Percentiles rank a stretch among this genome's conserved stretches.
Conservation (phyloP, 306 rosid genomes). For the Cicer bijugum region DNA sequence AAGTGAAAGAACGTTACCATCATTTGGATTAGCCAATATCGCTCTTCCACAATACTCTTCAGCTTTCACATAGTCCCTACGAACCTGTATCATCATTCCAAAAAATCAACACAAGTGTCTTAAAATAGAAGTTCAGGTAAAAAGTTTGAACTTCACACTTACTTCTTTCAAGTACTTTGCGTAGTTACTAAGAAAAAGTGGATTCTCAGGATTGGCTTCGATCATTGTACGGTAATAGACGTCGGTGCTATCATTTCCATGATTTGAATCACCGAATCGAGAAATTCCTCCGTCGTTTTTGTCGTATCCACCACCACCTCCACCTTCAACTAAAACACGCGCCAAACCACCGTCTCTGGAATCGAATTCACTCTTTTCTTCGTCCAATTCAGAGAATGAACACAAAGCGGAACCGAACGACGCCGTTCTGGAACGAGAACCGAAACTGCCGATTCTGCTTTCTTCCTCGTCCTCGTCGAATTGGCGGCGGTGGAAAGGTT, state of each 20-base stretch:
- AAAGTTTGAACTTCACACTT: not conserved
- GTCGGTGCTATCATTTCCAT: slow-evolving; percentile 57
- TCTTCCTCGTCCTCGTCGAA: slow-evolving; percentile 47
- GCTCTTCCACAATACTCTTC: slow-evolving; percentile 94
- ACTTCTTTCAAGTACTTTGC: slow-evolving; percentile 86
- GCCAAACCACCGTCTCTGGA: slow-evolving; percentile 26
- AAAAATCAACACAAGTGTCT: not conserved
- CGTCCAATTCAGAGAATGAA: slow-evolving; percentile 52
- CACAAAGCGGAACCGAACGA: slow-evolving; percentile 54
- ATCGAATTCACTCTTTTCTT: slow-evolving; percentile 43
- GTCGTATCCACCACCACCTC: slow-evolving; percentile 59
- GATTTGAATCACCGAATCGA: slow-evolving; percentile 61
- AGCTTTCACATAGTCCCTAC: slow-evolving; percentile 65
- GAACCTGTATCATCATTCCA: slow-evolving; percentile 50
- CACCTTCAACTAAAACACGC: slow-evolving; percentile 57
- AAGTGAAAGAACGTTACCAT: slow-evolving; percentile 67
- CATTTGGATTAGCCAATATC: slow-evolving; percentile 71
- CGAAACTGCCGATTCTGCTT: slow-evolving; percentile 14
- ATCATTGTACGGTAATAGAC: slow-evolving; percentile 68
- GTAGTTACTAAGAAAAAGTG: slow-evolving; percentile 78
- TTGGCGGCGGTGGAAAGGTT: slow-evolving; percentile 34
- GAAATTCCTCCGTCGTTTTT: slow-evolving; percentile 59
- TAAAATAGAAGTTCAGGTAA: not conserved
- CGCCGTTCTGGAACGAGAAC: slow-evolving; percentile 47
- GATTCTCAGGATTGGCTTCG: slow-evolving; percentile 72